Conservation (phyloP, 2,329 filamentous ascomycete species). For the Coniella vitis region DNA sequence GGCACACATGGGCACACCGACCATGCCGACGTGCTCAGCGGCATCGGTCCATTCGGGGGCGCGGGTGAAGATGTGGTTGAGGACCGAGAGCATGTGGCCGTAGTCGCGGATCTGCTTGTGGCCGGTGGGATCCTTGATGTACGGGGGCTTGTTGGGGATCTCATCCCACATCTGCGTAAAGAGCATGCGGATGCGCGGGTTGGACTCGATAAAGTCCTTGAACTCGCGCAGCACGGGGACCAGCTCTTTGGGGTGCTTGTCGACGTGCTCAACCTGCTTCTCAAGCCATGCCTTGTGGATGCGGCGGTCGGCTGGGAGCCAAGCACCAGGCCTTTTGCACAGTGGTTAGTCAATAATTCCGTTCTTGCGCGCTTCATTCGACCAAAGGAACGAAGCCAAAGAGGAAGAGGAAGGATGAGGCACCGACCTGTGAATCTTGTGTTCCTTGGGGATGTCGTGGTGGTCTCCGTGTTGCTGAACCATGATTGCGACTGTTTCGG, state of each 20-base stretch:
- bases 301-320: constrained; percentile 58
- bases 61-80: constrained; percentile 52
- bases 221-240: constrained; percentile 59
- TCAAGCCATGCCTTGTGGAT: constrained; percentile 58
- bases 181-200: constrained; percentile 59
- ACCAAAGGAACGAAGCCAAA: neutral
- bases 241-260: constrained; percentile 43
- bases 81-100: constrained; percentile 56
- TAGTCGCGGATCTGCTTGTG: constrained; percentile 58
- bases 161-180: constrained; percentile 63
- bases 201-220: constrained; percentile 56
- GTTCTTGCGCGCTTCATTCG: no score
- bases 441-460: constrained; percentile 43
- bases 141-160: constrained; percentile 53
- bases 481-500: constrained; percentile 28
- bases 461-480: constrained; percentile 44
- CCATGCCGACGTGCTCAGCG: constrained; percentile 43
- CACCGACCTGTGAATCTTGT: constrained; percentile 38
- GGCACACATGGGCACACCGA: constrained; percentile 46
- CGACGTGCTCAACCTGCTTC: constrained; percentile 47
- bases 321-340: constrained; percentile 41
- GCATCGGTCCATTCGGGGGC: constrained; percentile 48
- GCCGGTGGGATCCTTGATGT: constrained; percentile 55
- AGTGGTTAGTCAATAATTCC: no score
- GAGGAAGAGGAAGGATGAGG: neutral